Evolutionary conservation across 306 rosid genomes (phyloP), one percentile per base, ranked within the genome.

Genomic region (Sicyos edulis): DNA sequence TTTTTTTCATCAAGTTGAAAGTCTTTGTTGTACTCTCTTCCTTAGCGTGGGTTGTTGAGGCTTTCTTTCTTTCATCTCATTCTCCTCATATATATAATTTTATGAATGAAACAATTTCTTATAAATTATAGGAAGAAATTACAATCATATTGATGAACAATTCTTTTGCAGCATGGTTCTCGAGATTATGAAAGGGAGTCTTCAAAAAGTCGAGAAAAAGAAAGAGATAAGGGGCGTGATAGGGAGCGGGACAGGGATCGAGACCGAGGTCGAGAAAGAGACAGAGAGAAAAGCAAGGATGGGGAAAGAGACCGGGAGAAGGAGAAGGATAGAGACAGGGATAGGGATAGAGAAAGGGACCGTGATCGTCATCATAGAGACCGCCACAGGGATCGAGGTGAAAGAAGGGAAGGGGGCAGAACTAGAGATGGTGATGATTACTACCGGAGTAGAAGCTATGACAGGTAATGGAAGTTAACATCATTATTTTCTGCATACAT

Each of bases 121-220:
- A 44, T 12, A 44, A 7, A 44, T 10, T 42, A 47, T 13, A 13
- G 4, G 15, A 68, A 68, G 22, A 26, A 69, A 15, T 32, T 32
- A 15, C 32, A 22, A 26, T 32, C 16, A 24, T 24, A 15, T 42
- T 22, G 42, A 69, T 12, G 7, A 14, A 75, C 5, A 2, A 40
- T 6, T 71, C 4, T 68, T 57, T 77, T 79, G 78, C 91, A 91
- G 99, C 89, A 79, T 60, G 92, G 81, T 26, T 87, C 88, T 56
- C 95, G 89, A 11, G 99, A 93, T 73, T 79, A 85, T 67, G 99
- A 93, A 70, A 91, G 92, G 71, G 96, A 81, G 26, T 87, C 96
- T 67, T 90, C 97, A 8, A 90, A 86, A 84, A 90, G 96, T 76
- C 82, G 96, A 73, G 99, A 93, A 13, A 92, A 86, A 87, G 98